These are phyloP conservation scores for Cercospora citrullina DNA, from an alignment of 2,329 filamentous ascomycete species.

Conservation along the genomic window DNA sequence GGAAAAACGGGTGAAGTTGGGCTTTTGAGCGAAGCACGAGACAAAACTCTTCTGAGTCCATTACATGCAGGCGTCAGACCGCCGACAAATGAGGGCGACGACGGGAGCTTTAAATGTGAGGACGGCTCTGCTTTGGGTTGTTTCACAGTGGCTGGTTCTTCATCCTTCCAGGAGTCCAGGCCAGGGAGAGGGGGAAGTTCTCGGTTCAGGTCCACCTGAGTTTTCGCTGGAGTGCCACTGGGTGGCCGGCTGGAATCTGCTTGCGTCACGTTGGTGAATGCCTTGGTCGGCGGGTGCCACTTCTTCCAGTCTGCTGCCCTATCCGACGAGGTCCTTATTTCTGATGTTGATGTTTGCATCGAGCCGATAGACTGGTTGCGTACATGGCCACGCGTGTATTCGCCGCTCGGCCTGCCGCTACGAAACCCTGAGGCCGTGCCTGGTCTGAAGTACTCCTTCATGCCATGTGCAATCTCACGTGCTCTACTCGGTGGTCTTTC, in stretches of 20 bases:
- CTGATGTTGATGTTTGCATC: slow-evolving; percentile 27
- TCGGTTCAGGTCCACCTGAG: slow-evolving; percentile 47
- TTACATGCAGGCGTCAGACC: slow-evolving; percentile 12
- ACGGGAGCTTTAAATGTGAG: neutral
- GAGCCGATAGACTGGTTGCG: slow-evolving; percentile 31
- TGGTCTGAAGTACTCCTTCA: slow-evolving; percentile 46
- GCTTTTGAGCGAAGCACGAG: slow-evolving; percentile 13
- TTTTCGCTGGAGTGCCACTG: slow-evolving; percentile 17
- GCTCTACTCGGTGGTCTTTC: slow-evolving; percentile 24
- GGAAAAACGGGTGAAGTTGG: neutral
- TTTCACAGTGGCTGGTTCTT: slow-evolving; percentile 10
- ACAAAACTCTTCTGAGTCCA: slow-evolving; percentile 18
- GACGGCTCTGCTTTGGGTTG: neutral
- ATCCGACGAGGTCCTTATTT: slow-evolving; percentile 24
- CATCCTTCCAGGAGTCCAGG: slow-evolving; percentile 44
- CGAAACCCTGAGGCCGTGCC: slow-evolving; percentile 27
- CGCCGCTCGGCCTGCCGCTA: slow-evolving; percentile 31
- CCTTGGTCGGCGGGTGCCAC: slow-evolving; percentile 21
- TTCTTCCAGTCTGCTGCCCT: slow-evolving; percentile 17
- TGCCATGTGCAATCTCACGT: slow-evolving; percentile 41
- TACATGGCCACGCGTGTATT: slow-evolving; percentile 35
- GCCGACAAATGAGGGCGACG: slow-evolving; percentile 4
- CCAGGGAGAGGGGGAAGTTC: slow-evolving; percentile 51
- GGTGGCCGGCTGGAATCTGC: slow-evolving; percentile 16
- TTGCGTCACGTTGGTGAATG: slow-evolving; percentile 13